A percentile compares a stretch with the other conserved stretches of the same genome.
phyloP scores from a whole-genome alignment of 129 eudicot species.

The Saussurea involucrata region DNA sequence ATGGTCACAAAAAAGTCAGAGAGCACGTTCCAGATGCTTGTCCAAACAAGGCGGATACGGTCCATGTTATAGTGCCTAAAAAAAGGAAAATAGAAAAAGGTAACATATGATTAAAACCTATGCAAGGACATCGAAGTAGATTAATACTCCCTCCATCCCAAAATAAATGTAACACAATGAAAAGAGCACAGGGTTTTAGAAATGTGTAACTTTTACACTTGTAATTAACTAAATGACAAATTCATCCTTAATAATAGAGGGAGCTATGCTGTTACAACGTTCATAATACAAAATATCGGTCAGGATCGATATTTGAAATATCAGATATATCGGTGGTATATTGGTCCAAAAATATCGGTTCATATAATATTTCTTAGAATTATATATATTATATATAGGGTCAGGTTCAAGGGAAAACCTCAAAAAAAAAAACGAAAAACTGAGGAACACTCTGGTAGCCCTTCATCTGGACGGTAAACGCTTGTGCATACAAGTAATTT shows the following conservation, averaged over 20 bases:
- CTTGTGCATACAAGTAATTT: too few relatives aligned
- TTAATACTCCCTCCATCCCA: neutral
- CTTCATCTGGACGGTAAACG: too few relatives aligned
- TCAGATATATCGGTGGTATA: too few relatives aligned
- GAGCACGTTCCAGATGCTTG: conserved; percentile 93
- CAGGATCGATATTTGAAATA: too few relatives aligned
- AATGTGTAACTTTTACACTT: neutral
- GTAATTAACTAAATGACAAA: neutral
- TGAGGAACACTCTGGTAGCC: too few relatives aligned
- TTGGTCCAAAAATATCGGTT: too few relatives aligned
- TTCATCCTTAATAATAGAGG: neutral
- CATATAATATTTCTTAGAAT: too few relatives aligned
- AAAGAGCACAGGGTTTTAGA: neutral
- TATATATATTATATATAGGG: too few relatives aligned
- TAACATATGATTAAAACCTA: neutral
- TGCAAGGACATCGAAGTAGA: neutral
- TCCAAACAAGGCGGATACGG: conserved; percentile 98
- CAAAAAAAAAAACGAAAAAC: too few relatives aligned
- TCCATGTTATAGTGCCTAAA: conserved; percentile 97
- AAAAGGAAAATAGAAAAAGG: neutral
- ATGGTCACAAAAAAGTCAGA: conserved; percentile 86
- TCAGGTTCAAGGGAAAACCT: too few relatives aligned
- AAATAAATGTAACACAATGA: neutral
- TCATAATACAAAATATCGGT: too few relatives aligned
- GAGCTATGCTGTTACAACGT: too few relatives aligned